phyloP scores from a whole-genome alignment of 2,329 filamentous ascomycete genomes.

The Furcasterigmium furcatum region DNA sequence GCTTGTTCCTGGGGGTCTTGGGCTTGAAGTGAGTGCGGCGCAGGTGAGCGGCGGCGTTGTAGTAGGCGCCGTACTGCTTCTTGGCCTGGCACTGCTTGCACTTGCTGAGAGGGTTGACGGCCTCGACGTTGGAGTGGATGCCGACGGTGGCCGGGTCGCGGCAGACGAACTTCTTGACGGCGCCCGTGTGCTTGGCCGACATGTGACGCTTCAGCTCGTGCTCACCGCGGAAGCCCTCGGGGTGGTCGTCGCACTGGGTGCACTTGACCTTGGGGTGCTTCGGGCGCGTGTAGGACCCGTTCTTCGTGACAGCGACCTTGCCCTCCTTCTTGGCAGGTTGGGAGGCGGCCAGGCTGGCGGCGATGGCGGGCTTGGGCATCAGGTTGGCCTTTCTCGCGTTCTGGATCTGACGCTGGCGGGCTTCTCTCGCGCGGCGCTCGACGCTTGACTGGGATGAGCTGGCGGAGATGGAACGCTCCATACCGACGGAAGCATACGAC shows the following conservation, averaged over 20 bases:
- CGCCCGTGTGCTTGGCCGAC: slow-evolving; percentile 58
- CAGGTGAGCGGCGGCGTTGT: slow-evolving; percentile 91
- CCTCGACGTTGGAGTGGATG: slow-evolving; percentile 39
- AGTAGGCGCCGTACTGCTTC: slow-evolving; percentile 87
- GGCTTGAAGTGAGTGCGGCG: slow-evolving; percentile 84
- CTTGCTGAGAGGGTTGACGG: slow-evolving; percentile 64
- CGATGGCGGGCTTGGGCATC: slow-evolving; percentile 40
- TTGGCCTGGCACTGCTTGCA: slow-evolving; percentile 78
- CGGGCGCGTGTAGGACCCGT: slow-evolving; percentile 53
- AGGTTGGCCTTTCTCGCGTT: slow-evolving; percentile 34
- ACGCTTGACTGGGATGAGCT: slow-evolving; percentile 40
- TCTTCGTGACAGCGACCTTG: slow-evolving; percentile 39
- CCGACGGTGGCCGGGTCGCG: slow-evolving; percentile 45
- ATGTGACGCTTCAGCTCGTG: slow-evolving; percentile 74
- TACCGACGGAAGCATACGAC: slow-evolving; percentile 24
- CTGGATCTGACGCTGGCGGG: slow-evolving; percentile 40
- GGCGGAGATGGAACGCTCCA: slow-evolving; percentile 48
- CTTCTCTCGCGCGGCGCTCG: slow-evolving; percentile 43
- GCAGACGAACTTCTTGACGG: slow-evolving; percentile 56
- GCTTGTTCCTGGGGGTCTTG: slow-evolving; percentile 44
- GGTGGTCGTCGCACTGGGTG: slow-evolving; percentile 65
- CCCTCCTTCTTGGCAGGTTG: slow-evolving; percentile 30
- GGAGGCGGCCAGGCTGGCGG: slow-evolving; percentile 17
- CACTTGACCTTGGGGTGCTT: slow-evolving; percentile 72
- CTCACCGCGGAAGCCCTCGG: slow-evolving; percentile 79